Percentiles rank a stretch among this genome's conserved stretches.
phyloP scores from a whole-genome alignment of 2,329 filamentous ascomycete genomes.

The Coniochaeta hoffmannii region DNA sequence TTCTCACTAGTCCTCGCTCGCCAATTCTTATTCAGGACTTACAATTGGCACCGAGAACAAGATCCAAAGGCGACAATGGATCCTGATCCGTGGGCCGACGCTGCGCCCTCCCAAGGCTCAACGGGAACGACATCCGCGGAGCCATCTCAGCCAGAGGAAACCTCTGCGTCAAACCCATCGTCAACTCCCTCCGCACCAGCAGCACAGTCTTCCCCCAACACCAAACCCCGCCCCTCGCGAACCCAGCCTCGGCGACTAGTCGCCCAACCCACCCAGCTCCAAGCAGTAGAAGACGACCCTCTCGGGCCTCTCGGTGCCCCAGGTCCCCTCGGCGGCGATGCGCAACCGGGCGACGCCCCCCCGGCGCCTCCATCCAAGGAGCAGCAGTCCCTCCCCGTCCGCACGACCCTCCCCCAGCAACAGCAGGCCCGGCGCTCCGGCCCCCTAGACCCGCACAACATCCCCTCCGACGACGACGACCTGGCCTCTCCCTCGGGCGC shows the following conservation, averaged over 20 bases:
- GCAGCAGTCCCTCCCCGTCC: constrained; percentile 43
- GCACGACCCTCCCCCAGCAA: constrained; percentile 44
- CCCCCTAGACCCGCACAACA: constrained; percentile 52
- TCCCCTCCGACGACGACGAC: constrained; percentile 64
- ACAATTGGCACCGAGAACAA: neutral
- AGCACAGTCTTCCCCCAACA: neutral
- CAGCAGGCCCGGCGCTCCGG: constrained; percentile 24
- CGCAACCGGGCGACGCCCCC: constrained; percentile 31
- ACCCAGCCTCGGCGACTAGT: constrained; percentile 40
- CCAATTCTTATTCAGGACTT: neutral
- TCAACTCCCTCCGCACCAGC: neutral
- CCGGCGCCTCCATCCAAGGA: constrained; percentile 66
- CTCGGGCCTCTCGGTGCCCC: constrained; percentile 67
- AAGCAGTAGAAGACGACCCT: constrained; percentile 68
- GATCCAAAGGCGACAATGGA: neutral
- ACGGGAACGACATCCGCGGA: neutral
- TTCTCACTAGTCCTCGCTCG: neutral
- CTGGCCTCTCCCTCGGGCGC: constrained; percentile 39
- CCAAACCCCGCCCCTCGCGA: neutral
- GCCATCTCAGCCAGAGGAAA: neutral
- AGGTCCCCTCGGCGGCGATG: constrained; percentile 37
- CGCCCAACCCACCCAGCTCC: constrained; percentile 69
- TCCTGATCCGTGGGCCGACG: constrained; percentile 3
- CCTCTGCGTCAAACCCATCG: neutral
- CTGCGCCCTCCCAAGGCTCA: constrained; percentile 1